Conservation (phyloP, 2,329 filamentous ascomycete genomes). For the Colletotrichum graminicola region DNA sequence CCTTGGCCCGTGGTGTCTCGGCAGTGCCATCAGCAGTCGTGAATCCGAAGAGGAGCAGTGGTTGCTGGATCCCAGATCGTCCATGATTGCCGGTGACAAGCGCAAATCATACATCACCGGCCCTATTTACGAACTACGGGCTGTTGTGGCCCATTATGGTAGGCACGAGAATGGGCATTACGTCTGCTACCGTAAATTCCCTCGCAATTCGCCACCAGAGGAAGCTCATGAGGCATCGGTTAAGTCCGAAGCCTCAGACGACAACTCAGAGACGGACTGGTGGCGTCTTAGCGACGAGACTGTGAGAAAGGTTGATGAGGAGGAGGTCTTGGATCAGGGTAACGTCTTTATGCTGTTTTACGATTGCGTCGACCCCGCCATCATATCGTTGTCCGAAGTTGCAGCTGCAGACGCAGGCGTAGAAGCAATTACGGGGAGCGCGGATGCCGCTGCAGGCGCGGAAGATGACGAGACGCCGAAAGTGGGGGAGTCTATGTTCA, state of each 20-base stretch:
- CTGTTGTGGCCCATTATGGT: slow-evolving; percentile 90
- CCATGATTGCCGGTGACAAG: slow-evolving; percentile 76
- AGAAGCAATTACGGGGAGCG: neutral
- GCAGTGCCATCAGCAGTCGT: slow-evolving; percentile 60
- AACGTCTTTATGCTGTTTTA: slow-evolving; percentile 99
- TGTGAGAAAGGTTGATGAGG: slow-evolving; percentile 80
- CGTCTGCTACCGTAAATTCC: slow-evolving; percentile 85
- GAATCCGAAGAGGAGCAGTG: slow-evolving; percentile 70
- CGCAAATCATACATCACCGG: slow-evolving; percentile 65
- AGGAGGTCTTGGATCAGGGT: slow-evolving; percentile 78
- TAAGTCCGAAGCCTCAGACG: slow-evolving; percentile 9
- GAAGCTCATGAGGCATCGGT: slow-evolving; percentile 41
- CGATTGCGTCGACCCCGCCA: slow-evolving; percentile 74
- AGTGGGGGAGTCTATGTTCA: slow-evolving; percentile 31
- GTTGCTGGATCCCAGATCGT: slow-evolving; percentile 74
- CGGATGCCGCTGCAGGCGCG: slow-evolving; percentile 4
- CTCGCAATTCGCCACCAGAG: slow-evolving; percentile 48
- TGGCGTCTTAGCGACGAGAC: slow-evolving; percentile 93
- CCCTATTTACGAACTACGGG: slow-evolving; percentile 80
- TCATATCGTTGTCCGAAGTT: slow-evolving; percentile 55
- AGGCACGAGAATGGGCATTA: slow-evolving; percentile 97
- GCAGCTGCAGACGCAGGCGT: neutral
- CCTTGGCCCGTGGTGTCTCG: slow-evolving; percentile 87
- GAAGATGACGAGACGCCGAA: slow-evolving; percentile 36
- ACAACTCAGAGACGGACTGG: slow-evolving; percentile 70